These are phyloP conservation scores for Pseudopyricularia cyperi DNA, from an alignment of 2,329 filamentous ascomycete species.

Conservation along the genomic window DNA sequence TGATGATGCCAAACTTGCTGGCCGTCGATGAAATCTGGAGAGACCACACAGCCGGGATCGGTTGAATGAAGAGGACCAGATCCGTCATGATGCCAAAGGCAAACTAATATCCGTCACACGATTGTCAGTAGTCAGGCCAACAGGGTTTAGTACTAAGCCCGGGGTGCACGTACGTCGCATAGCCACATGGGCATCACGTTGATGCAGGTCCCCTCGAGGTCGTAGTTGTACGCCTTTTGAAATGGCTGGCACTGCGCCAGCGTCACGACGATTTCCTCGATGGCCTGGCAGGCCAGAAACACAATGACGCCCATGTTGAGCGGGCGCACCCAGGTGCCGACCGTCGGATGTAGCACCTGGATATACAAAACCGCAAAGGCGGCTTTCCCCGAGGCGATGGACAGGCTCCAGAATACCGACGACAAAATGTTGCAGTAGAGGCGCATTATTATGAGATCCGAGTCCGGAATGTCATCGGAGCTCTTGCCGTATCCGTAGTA, in stretches of 20 bases:
- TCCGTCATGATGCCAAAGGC: constrained; percentile 5
- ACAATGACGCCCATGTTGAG: constrained; percentile 4
- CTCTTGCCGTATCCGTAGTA: not conserved
- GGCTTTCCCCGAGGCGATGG: constrained; percentile 4
- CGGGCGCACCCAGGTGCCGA: not conserved
- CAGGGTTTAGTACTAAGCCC: not conserved
- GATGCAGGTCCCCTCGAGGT: constrained; percentile 2
- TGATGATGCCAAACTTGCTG: constrained; percentile 6
- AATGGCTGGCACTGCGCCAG: constrained; percentile 6
- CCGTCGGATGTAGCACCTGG: constrained; percentile 3
- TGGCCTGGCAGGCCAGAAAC: constrained; percentile 4
- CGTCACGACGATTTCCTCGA: constrained; percentile 5
- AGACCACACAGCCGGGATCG: constrained; percentile 7
- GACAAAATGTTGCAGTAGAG: not conserved
- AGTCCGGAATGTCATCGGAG: not conserved
- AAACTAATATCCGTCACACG: constrained; percentile 2
- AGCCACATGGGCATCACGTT: constrained; percentile 3
- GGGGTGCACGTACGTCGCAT: not conserved
- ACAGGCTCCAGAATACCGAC: constrained; percentile 4
- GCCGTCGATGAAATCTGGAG: constrained; percentile 4
- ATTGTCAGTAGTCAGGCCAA: not conserved
- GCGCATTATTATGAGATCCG: not conserved
- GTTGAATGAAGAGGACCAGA: constrained; percentile 6
- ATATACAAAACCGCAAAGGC: constrained; percentile 7
- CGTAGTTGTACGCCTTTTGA: not conserved